Evolutionary conservation across 371 early-diverging fungal genomes (phyloP), one percentile per base, ranked within the genome.

Genomic region (Batrachochytrium dendrobatidis): DNA sequence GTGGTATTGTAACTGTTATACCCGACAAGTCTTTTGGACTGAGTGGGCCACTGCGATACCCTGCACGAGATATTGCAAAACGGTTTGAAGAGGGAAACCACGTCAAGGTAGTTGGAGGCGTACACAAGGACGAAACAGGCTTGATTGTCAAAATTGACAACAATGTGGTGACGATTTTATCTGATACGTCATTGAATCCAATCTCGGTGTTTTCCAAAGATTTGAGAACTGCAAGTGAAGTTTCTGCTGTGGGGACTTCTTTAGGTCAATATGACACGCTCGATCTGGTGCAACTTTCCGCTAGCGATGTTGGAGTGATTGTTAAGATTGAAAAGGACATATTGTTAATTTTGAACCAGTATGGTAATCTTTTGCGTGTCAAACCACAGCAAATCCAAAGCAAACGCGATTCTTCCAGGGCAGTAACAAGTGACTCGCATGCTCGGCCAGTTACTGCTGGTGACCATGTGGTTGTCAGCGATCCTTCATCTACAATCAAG

Each of bases 91-190:
- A 84, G 34, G 99, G 99, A 57, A 94, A 97, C 61, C 90, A 94
- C 57, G 95, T 95, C 62, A 85, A 89, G 70, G 95, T 96, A n/a
- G 83, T 90, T 45, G 81, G 85, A 39, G 98, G 98, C 29, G 81
- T 84, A n/a, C 86, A 84, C 65, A 82, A 81, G 66, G 91, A 85
- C 48, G 88, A 90, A 59, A 88, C 90, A 3, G 98, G 98, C 59
- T 74, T 94, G 80, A 85, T 98, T 51, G 75, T 94, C 35, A 82
- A 82, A 51, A 82, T 94, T 7, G 73, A 80, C 33, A 89, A 85
- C 24, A 85, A 82, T 18, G 82, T 90, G 34, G 87, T 87, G 31
- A 94, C 91, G 0, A 63, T 95, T 33, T 68, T 93, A 15, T 86
- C 90, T 2, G 94, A 94, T 69, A 64, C 86, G 6, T 81, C 85